A percentile compares a stretch with the other conserved stretches of the same genome.
These are phyloP conservation scores for Castanospermum australe DNA, from an alignment of 306 rosid species.

Conservation along the genomic window DNA sequence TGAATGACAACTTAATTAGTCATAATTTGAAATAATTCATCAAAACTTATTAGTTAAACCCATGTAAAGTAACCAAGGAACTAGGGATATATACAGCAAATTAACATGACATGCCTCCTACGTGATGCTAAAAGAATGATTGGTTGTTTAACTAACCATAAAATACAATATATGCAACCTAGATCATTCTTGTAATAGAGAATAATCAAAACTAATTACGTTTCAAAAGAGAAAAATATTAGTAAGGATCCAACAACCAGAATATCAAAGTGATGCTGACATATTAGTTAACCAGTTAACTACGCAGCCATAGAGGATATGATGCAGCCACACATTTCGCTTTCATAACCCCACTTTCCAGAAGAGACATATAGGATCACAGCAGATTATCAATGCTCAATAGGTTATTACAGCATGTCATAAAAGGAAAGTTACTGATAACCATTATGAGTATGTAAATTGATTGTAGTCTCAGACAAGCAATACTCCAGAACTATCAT, in stretches of 20 bases:
- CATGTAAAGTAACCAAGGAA: neutral
- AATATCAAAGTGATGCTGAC: constrained; percentile 4
- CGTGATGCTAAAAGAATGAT: neutral
- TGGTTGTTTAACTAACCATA: neutral
- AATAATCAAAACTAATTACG: neutral
- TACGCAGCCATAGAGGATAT: neutral
- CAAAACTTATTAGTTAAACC: neutral
- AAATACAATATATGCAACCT: neutral
- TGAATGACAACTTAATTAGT: neutral
- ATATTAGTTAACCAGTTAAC: constrained; percentile 4
- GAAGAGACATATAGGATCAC: neutral
- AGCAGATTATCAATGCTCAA: neutral
- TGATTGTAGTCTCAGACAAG: neutral
- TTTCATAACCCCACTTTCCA: constrained; percentile 5
- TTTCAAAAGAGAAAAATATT: neutral
- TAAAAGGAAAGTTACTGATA: neutral
- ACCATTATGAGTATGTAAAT: neutral
- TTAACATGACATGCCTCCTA: neutral
- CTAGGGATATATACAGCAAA: neutral
- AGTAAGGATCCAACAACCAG: neutral
- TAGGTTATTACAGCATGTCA: neutral
- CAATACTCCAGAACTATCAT: neutral
- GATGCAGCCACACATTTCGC: neutral
- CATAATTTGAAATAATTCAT: neutral
- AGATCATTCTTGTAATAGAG: neutral